Base-by-base conservation (phyloP, 441 rosid genomes). In the Populus hybrid region DNA sequence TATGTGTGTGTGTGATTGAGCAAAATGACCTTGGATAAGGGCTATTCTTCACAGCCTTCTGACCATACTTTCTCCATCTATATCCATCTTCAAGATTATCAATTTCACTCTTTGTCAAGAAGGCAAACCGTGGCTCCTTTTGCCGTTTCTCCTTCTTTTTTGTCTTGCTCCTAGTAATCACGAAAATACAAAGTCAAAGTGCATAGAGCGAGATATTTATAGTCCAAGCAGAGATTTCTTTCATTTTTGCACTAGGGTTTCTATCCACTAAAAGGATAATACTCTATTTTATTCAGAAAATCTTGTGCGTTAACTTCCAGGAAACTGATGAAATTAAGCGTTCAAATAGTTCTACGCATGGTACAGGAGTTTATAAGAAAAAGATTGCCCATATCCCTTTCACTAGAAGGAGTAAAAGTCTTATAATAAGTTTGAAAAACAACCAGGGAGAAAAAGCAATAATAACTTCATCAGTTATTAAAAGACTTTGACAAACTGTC, bases 91-190 rank as follows among this genome's bases (percentile, higher is more conserved):
- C n/a, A n/a, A n/a, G n/a, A n/a, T n/a, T n/a, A n/a, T n/a, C n/a
- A n/a, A n/a, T n/a, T n/a, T n/a, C n/a, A n/a, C n/a, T n/a, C n/a
- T n/a, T n/a, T n/a, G n/a, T n/a, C n/a, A n/a, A n/a, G n/a, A n/a
- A n/a, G 56, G 97, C 90, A 77, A 89, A 83, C 72, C 94, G 86
- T 35, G 92, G 88, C 77, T 88, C 93, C 68, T 75, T 91, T 71
- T 83, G 80, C 77, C 83, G 74, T 77, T 90, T 92, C 88, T 92
- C 94, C 82, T 90, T 89, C 84, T 85, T 89, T 73, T 89, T 89
- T 3, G 84, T 64, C 80, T 88, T 89, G 76, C 74, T 81, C 74
- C 88, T 88, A 84, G 66, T 71, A 45, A 9, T 53, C n/a, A 16
- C 7, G 2, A 53, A 53, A 53, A 53, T 16, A 53, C 61, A 53